These are phyloP conservation scores for Blastocystis sp. DNA, from an alignment of 352 stramenopile genomes.

Conservation along the genomic window DNA sequence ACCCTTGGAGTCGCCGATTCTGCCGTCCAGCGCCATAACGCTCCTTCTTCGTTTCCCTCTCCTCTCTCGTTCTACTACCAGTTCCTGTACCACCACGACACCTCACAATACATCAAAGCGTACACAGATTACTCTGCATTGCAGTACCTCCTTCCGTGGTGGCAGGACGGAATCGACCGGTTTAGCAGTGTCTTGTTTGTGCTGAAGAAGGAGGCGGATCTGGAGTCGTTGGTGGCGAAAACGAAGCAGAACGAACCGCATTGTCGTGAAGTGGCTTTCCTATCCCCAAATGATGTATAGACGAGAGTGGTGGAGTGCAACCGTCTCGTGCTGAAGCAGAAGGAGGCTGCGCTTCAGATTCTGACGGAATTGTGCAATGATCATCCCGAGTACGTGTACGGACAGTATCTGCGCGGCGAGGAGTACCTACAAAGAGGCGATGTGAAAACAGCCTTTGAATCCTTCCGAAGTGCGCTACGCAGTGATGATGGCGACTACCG, in stretches of 20 bases:
- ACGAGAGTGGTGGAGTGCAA: conserved; percentile 9
- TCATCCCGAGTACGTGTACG: conserved; percentile 31
- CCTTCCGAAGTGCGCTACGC: conserved; percentile 39
- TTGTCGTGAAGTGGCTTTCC: background rate
- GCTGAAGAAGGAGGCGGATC: conserved; percentile 6
- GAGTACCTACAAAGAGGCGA: conserved; percentile 30
- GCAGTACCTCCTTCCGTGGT: conserved; percentile 34
- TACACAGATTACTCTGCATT: background rate
- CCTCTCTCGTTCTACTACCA: conserved; percentile 62
- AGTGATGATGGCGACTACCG: background rate
- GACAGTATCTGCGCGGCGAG: conserved; percentile 16
- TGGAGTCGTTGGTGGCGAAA: background rate
- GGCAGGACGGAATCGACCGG: conserved; percentile 25
- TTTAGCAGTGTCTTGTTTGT: conserved; percentile 43
- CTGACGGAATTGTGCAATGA: background rate
- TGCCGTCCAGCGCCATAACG: background rate
- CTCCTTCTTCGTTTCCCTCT: background rate
- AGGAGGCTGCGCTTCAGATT: background rate
- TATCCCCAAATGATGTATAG: background rate
- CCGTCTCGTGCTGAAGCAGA: background rate
- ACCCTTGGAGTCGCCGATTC: background rate
- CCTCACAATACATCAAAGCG: conserved; percentile 12
- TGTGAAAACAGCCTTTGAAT: background rate
- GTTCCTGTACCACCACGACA: conserved; percentile 37
- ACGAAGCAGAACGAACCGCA: background rate